phyloP scores from a whole-genome alignment of 352 stramenopile species.

The Phytophthora meadii region DNA sequence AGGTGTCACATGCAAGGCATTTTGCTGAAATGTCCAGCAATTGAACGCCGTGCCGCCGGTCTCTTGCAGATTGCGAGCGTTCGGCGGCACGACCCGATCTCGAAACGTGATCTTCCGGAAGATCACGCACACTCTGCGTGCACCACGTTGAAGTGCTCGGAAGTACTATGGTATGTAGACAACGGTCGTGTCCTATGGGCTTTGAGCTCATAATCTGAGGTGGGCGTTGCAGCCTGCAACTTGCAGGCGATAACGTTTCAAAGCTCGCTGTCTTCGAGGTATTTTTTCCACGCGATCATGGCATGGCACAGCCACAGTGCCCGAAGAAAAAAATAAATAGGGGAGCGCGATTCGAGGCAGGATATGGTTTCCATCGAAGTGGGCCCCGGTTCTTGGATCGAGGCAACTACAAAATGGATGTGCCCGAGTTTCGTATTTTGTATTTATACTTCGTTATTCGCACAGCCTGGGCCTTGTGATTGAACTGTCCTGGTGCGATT shows the following conservation, averaged over 20 bases:
- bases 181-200: slow-evolving; percentile 9
- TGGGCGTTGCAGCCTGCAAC: background rate
- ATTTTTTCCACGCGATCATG: too few relatives aligned
- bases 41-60: slow-evolving; percentile 7
- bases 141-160: slow-evolving; percentile 12
- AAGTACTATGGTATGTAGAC: slow-evolving; percentile 17
- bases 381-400: too few relatives aligned
- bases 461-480: slow-evolving; percentile 31
- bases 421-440: too few relatives aligned
- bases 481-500: slow-evolving; percentile 44
- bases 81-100: slow-evolving; percentile 18
- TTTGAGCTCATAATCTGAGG: slow-evolving; percentile 2
- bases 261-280: too few relatives aligned
- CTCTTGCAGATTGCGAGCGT: slow-evolving; percentile 10
- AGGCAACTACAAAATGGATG: too few relatives aligned
- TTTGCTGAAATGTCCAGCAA: slow-evolving; percentile 4
- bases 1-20: slow-evolving; percentile 12
- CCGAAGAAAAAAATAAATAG: too few relatives aligned
- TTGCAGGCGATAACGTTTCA: too few relatives aligned
- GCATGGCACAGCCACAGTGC: too few relatives aligned
- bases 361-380: too few relatives aligned
- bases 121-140: background rate
- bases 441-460: too few relatives aligned
- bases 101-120: slow-evolving; percentile 12
- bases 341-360: too few relatives aligned